These are phyloP conservation scores for Fusarium nygamai DNA, from an alignment of 2,329 filamentous ascomycete genomes.

Conservation along the genomic window DNA sequence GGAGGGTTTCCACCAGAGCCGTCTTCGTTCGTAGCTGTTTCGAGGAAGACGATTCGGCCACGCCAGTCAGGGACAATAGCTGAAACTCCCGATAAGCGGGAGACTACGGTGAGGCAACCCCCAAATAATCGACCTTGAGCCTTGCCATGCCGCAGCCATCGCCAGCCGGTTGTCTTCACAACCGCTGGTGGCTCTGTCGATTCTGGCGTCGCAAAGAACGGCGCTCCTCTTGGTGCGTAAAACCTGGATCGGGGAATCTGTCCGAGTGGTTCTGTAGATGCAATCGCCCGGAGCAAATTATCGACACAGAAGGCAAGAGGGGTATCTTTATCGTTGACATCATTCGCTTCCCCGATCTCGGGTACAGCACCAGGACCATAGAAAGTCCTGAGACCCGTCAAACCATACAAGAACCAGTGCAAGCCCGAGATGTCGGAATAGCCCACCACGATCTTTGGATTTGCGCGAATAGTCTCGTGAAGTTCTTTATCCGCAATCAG, in stretches of 20 bases:
- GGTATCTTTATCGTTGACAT: constrained; percentile 37
- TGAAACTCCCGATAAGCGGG: constrained; percentile 49
- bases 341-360: constrained; percentile 49
- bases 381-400: constrained; percentile 54
- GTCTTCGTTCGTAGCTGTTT: constrained; percentile 51
- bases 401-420: constrained; percentile 54
- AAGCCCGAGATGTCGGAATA: constrained; percentile 55
- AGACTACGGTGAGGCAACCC: constrained; percentile 53
- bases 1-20: constrained; percentile 31
- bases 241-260: constrained; percentile 45
- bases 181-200: constrained; percentile 45
- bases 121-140: constrained; percentile 57
- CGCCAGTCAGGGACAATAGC: constrained; percentile 50
- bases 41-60: constrained; percentile 53
- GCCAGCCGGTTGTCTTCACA: constrained; percentile 45
- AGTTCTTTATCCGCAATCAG: constrained; percentile 50
- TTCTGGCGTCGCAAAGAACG: constrained; percentile 34
- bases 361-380: constrained; percentile 54
- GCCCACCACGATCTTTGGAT: constrained; percentile 56
- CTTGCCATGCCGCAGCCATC: constrained; percentile 50
- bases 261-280: constrained; percentile 41
- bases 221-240: constrained; percentile 43
- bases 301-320: constrained; percentile 45
- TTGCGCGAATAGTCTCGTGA: constrained; percentile 45
- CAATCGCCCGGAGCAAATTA: constrained; percentile 48